Evolutionary conservation across 2,329 filamentous ascomycete genomes (phyloP).

Genomic region (Trichoderma atroviride): DNA sequence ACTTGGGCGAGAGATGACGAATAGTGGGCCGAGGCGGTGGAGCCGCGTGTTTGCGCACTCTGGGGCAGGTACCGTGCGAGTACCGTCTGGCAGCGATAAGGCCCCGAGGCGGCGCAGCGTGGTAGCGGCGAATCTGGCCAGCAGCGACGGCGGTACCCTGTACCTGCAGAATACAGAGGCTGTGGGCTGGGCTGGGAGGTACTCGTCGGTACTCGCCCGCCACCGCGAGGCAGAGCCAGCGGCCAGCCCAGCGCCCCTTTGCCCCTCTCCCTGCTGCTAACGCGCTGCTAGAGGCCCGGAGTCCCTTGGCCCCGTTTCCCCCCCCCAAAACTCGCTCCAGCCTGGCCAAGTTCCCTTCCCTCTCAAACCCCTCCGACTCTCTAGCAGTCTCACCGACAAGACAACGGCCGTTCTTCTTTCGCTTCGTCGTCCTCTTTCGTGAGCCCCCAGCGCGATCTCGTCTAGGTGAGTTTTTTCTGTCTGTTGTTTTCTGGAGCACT

Average conservation of each 20-base stretch:
- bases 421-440: constrained; percentile 22
- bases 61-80: constrained; percentile 16
- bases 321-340: constrained; percentile 18
- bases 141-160: constrained; percentile 11
- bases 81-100: constrained; percentile 23
- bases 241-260: constrained; percentile 14
- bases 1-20: constrained; percentile 21
- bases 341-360: constrained; percentile 14
- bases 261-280: constrained; percentile 20
- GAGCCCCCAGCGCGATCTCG: constrained; percentile 16
- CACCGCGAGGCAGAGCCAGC: not conserved
- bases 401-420: constrained; percentile 18
- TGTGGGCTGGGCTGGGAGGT: not conserved
- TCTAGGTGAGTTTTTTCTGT: constrained; percentile 7
- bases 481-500: not conserved
- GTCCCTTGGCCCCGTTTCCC: constrained; percentile 8
- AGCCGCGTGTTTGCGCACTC: not conserved
- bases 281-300: not conserved
- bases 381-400: constrained; percentile 27
- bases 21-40: constrained; percentile 20
- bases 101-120: constrained; percentile 6
- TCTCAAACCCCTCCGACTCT: constrained; percentile 24
- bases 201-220: not conserved
- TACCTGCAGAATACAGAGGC: not conserved
- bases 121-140: constrained; percentile 19